These are phyloP conservation scores for Pseudopyricularia cyperi DNA, from an alignment of 2,329 filamentous ascomycete species.

Conservation along the genomic window DNA sequence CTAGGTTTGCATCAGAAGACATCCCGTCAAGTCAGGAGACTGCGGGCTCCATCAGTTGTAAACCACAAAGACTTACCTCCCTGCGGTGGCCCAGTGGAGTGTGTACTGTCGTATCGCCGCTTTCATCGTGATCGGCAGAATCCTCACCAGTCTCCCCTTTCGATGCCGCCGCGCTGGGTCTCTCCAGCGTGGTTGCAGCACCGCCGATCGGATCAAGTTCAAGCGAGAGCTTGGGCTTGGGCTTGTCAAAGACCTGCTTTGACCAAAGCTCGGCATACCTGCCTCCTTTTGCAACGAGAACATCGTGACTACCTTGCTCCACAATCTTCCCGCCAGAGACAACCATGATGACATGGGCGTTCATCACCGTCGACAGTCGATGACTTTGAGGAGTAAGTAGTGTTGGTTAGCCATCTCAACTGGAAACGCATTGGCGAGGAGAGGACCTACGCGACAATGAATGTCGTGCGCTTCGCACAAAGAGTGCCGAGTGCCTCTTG, in stretches of 20 bases:
- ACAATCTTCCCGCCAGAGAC: slow-evolving; percentile 47
- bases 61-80: not conserved
- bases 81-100: not conserved
- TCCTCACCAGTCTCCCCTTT: not conserved
- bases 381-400: slow-evolving; percentile 28
- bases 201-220: not conserved
- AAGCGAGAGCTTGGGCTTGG: not conserved
- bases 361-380: slow-evolving; percentile 58
- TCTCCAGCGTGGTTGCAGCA: not conserved
- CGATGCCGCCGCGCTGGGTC: not conserved
- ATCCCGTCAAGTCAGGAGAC: too few species aligned
- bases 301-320: slow-evolving; percentile 50
- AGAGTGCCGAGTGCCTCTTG: slow-evolving; percentile 41
- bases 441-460: slow-evolving; percentile 47
- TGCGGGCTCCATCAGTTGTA: too few species aligned
- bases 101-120: not conserved
- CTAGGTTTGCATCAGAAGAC: too few species aligned
- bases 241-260: slow-evolving; percentile 31
- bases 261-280: slow-evolving; percentile 54
- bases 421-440: slow-evolving; percentile 4
- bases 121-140: not conserved
- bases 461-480: slow-evolving; percentile 51
- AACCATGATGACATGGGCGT: slow-evolving; percentile 55
- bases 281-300: slow-evolving; percentile 42
- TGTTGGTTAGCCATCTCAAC: not conserved